Evolutionary conservation across 2,329 filamentous ascomycete species (phyloP).

Genomic region (Akanthomyces lecanii): DNA sequence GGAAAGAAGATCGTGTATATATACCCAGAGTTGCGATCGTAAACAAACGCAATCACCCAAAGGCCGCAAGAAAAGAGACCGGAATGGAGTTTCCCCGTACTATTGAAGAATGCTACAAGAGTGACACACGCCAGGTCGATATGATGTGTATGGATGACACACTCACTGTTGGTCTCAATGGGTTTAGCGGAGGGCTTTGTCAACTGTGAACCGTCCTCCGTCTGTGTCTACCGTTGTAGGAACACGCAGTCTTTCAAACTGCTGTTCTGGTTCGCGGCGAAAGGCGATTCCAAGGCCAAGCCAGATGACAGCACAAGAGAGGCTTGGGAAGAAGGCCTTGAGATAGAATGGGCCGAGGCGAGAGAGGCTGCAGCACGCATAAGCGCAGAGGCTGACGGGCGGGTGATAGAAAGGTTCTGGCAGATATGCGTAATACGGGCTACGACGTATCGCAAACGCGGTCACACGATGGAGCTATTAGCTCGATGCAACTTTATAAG

Average conservation of each 20-base stretch:
- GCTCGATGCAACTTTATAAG: not conserved
- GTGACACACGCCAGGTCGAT: slow-evolving; percentile 31
- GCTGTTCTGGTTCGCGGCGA: slow-evolving; percentile 38
- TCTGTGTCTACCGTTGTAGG: slow-evolving; percentile 34
- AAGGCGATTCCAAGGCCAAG: slow-evolving; percentile 25
- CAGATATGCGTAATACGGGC: slow-evolving; percentile 26
- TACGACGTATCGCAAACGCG: slow-evolving; percentile 22
- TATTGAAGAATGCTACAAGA: slow-evolving; percentile 40
- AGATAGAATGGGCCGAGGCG: slow-evolving; percentile 25
- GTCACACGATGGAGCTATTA: not conserved
- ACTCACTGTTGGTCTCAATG: slow-evolving; percentile 9
- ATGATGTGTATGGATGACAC: slow-evolving; percentile 7
- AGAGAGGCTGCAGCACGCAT: slow-evolving; percentile 23
- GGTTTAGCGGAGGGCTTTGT: slow-evolving; percentile 27
- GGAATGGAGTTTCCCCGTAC: slow-evolving; percentile 28
- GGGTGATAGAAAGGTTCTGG: slow-evolving; percentile 27
- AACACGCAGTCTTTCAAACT: slow-evolving; percentile 34
- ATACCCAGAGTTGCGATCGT: too few relatives aligned
- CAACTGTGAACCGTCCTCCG: slow-evolving; percentile 35
- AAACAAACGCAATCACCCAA: slow-evolving; percentile 41
- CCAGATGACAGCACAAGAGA: slow-evolving; percentile 28
- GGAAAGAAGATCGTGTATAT: slow-evolving; percentile 24
- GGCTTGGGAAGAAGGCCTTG: slow-evolving; percentile 26
- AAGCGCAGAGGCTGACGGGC: slow-evolving; percentile 23
- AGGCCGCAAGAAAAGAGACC: slow-evolving; percentile 39